These are phyloP conservation scores for Endocladia muricata DNA, from an alignment of 31 red algal genomes.

Conservation along the genomic window DNA sequence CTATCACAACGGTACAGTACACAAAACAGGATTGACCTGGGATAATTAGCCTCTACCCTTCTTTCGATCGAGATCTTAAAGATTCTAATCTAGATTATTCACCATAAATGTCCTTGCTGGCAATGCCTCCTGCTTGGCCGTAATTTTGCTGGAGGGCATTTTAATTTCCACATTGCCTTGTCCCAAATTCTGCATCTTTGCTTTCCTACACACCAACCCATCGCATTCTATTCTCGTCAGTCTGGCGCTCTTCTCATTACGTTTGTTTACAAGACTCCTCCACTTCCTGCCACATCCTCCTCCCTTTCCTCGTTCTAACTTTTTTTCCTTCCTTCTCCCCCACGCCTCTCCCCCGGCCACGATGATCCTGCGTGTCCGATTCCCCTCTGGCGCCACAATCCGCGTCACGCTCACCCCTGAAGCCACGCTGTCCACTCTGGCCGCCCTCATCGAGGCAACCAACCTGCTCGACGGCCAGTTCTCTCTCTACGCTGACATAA, in stretches of 20 bases:
- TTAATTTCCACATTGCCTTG: too few relatives aligned
- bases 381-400: conserved; percentile 70
- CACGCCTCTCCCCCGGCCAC: background rate
- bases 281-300: background rate
- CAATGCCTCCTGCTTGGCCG: too few relatives aligned
- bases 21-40: too few relatives aligned
- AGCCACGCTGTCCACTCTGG: conserved; percentile 29
- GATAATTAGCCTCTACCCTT: too few relatives aligned
- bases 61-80: too few relatives aligned
- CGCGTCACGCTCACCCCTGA: conserved; percentile 34
- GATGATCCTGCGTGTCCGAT: conserved; percentile 86
- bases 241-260: background rate
- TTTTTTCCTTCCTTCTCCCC: background rate
- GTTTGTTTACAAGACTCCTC: background rate
- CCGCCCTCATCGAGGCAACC: conserved; percentile 38
- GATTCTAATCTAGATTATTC: too few relatives aligned
- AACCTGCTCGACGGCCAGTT: conserved; percentile 43
- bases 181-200: too few relatives aligned
- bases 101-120: too few relatives aligned
- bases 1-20: too few relatives aligned
- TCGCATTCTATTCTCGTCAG: too few relatives aligned
- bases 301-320: background rate
- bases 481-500: conserved; percentile 37
- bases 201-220: too few relatives aligned
- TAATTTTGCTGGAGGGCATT: too few relatives aligned